Evolutionary conservation across 139 green algal species (phyloP).

Genomic region (Auxenochlorella protothecoides): DNA sequence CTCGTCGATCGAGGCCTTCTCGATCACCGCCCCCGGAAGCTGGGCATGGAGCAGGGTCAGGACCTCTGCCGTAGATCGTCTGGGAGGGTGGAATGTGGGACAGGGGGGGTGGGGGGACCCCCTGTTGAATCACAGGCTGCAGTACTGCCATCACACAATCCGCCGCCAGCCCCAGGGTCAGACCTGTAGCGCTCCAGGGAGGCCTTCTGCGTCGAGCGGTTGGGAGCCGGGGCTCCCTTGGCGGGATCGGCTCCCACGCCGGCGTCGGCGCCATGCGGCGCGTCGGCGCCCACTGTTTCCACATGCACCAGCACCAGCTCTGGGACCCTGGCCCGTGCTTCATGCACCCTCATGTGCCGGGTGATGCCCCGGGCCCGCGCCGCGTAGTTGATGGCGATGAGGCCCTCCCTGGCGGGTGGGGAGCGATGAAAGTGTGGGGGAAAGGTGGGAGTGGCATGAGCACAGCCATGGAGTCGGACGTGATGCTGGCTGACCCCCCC

Average conservation of each 20-base stretch:
- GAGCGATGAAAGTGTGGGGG: not conserved
- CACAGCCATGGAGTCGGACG: no score
- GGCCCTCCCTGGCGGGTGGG: slow-evolving; percentile 27
- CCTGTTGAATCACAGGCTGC: no score
- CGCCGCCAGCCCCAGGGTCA: not conserved
- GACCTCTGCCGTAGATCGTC: slow-evolving; percentile 19
- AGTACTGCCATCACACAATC: not conserved
- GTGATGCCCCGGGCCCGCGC: slow-evolving; percentile 65
- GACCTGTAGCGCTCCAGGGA: slow-evolving; percentile 60
- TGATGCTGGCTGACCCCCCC: no score
- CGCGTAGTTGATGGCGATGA: slow-evolving; percentile 85
- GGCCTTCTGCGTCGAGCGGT: slow-evolving; percentile 52
- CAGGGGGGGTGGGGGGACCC: no score
- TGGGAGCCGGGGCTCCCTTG: not conserved
- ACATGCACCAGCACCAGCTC: slow-evolving; percentile 77
- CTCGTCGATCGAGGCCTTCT: slow-evolving; percentile 85
- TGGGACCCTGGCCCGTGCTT: slow-evolving; percentile 45
- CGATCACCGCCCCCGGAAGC: slow-evolving; percentile 29
- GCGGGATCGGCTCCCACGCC: not conserved
- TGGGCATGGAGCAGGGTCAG: slow-evolving; percentile 39
- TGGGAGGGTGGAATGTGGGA: not conserved
- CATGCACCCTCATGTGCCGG: slow-evolving; percentile 54
- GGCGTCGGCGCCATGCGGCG: not conserved
- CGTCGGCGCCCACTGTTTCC: slow-evolving; percentile 58
- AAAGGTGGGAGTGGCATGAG: not conserved